Percentiles rank a stretch among this genome's conserved stretches.
phyloP scores from a whole-genome alignment of 129 eudicot genomes.

The Sambucus nigra region DNA sequence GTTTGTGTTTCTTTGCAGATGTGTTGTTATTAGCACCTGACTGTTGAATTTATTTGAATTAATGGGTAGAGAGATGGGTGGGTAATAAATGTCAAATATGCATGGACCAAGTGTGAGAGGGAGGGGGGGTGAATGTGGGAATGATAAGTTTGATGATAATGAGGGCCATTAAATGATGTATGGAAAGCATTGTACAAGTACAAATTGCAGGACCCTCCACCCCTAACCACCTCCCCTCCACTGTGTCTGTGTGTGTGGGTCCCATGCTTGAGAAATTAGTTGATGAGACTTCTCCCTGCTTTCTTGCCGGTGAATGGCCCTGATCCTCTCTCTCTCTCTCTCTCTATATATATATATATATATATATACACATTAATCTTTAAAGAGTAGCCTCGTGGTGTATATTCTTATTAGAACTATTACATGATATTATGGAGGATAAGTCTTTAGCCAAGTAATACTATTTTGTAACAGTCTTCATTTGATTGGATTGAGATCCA shows the following conservation, averaged over 20 bases:
- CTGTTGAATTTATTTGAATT: slow-evolving; percentile 22
- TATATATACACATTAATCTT: too few relatives aligned
- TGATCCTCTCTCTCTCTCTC: neutral
- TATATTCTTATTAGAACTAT: too few relatives aligned
- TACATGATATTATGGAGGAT: too few relatives aligned
- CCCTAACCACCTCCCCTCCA: slow-evolving; percentile 17
- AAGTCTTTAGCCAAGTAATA: too few relatives aligned
- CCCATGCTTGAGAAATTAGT: slow-evolving; percentile 1
- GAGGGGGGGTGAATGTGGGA: slow-evolving; percentile 9
- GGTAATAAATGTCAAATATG: slow-evolving; percentile 40
- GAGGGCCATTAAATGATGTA: slow-evolving; percentile 32
- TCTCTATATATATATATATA: too few relatives aligned
- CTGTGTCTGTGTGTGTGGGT: slow-evolving; percentile 19
- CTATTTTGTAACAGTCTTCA: too few relatives aligned
- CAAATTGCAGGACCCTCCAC: slow-evolving; percentile 29
- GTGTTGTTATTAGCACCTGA: slow-evolving; percentile 20
- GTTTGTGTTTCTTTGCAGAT: slow-evolving; percentile 6
- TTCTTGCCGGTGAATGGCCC: slow-evolving; percentile 9
- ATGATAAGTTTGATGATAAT: slow-evolving; percentile 23
- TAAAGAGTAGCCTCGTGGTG: neutral
- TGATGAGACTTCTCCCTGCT: slow-evolving; percentile 11
- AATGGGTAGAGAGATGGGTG: slow-evolving; percentile 15
- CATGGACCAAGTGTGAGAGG: slow-evolving; percentile 28
- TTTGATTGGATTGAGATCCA: neutral
- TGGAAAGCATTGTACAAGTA: slow-evolving; percentile 60